These are phyloP conservation scores for Nidularia sp. DNA, from an alignment of 768 basidiomycete genomes.

Conservation along the genomic window DNA sequence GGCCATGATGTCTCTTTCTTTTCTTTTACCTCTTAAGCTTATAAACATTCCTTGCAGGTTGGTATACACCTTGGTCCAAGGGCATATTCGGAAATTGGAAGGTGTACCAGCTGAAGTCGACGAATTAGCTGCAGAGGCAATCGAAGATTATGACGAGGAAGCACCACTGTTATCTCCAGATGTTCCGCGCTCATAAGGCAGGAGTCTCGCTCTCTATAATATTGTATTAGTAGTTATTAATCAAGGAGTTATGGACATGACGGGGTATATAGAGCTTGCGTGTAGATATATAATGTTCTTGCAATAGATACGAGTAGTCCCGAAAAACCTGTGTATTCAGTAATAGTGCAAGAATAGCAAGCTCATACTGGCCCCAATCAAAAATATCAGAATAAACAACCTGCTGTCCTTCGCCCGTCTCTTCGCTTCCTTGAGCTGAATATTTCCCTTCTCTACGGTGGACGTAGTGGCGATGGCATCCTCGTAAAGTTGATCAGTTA, in stretches of 20 bases:
- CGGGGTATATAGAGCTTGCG: background rate
- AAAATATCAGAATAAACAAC: slow-evolving; percentile 86
- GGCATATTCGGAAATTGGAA: slow-evolving; percentile 52
- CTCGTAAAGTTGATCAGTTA: slow-evolving; percentile 91
- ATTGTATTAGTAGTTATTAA: background rate
- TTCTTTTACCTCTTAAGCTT: background rate
- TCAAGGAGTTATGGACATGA: slow-evolving; percentile 1
- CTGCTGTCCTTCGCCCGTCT: slow-evolving; percentile 83
- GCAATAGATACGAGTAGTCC: background rate
- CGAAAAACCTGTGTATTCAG: slow-evolving; percentile 24
- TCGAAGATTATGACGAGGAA: slow-evolving; percentile 58
- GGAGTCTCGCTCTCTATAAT: background rate
- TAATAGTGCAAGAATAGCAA: slow-evolving; percentile 93
- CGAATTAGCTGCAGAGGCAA: slow-evolving; percentile 53
- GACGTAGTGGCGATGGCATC: slow-evolving; percentile 88
- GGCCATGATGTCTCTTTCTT: background rate
- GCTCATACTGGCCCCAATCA: slow-evolving; percentile 88
- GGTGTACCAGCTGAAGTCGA: slow-evolving; percentile 44
- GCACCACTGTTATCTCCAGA: slow-evolving; percentile 46
- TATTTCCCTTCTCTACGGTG: slow-evolving; percentile 85
- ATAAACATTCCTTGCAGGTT: slow-evolving; percentile 34
- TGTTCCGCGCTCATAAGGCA: background rate
- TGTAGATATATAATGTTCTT: slow-evolving; percentile 8
- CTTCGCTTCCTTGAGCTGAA: slow-evolving; percentile 85
- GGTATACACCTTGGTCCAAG: slow-evolving; percentile 61